Evolutionary conservation across 2,329 filamentous ascomycete genomes (phyloP).

Genomic region (Dactylonectria estremocensis): DNA sequence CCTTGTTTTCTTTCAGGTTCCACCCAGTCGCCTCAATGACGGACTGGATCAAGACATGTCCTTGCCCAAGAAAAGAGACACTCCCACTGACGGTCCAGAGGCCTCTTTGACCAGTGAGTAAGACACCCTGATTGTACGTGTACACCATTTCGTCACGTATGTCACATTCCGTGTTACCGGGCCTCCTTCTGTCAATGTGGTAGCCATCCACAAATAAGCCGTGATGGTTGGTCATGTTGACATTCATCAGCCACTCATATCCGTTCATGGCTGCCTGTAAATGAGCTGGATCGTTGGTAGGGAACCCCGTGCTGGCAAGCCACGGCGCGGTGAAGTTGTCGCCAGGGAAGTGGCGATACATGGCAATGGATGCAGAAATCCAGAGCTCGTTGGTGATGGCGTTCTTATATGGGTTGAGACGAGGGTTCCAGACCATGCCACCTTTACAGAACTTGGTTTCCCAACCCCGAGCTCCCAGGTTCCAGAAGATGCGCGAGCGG

Average conservation of each 20-base stretch:
- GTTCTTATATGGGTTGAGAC: conserved; percentile 89
- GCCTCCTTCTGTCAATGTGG: conserved; percentile 77
- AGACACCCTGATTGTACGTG: conserved; percentile 95
- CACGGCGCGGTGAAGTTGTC: conserved; percentile 83
- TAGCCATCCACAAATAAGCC: conserved; percentile 91
- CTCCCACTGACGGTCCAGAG: conserved; percentile 85
- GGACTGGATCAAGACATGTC: conserved; percentile 81
- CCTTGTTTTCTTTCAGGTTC: conserved; percentile 61
- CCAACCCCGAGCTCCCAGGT: conserved; percentile 85
- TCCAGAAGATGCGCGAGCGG: conserved; percentile 88
- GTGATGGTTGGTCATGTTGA: conserved; percentile 83
- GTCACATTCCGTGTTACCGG: conserved; percentile 82
- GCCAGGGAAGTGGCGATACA: conserved; percentile 92
- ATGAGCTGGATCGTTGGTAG: conserved; percentile 72
- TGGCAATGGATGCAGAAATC: conserved; percentile 85
- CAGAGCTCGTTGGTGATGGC: conserved; percentile 95
- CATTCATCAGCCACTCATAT: conserved; percentile 84
- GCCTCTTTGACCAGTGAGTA: conserved; percentile 85
- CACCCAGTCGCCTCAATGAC: conserved; percentile 88
- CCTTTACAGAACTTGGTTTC: conserved; percentile 85
- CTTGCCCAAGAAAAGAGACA: conserved; percentile 81
- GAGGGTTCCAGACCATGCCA: conserved; percentile 93
- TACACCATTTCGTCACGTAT: conserved; percentile 90
- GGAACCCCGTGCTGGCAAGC: conserved; percentile 46
- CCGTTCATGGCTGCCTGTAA: conserved; percentile 81